phyloP scores from a whole-genome alignment of 306 rosid species.

The Benincasa hispida region DNA sequence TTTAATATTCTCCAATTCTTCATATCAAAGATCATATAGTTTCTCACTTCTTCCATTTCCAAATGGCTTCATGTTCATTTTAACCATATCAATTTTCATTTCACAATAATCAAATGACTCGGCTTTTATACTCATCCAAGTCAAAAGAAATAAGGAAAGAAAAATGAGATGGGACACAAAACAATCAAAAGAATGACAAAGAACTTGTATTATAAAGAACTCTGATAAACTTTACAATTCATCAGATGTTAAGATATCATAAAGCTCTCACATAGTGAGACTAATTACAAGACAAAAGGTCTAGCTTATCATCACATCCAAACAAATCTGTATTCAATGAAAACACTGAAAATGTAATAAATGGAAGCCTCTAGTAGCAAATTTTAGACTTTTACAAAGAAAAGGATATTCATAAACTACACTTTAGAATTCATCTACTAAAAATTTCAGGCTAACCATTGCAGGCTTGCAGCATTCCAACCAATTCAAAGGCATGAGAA shows the following conservation, averaged over 20 bases:
- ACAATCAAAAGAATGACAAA: not conserved
- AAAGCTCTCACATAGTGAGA: not conserved
- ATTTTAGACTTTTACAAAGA: not conserved
- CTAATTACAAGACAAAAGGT: not conserved
- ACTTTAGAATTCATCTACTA: not conserved
- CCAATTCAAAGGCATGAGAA: not conserved
- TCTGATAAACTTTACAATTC: not conserved
- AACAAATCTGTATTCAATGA: not conserved
- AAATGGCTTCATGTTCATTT: not conserved
- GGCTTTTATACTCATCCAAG: not conserved
- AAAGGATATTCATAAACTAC: not conserved
- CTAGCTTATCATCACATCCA: not conserved
- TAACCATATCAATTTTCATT: not conserved
- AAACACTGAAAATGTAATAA: not conserved
- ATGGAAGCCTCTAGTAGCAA: not conserved
- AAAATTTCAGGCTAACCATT: not conserved
- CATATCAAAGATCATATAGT: not conserved
- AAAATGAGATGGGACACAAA: not conserved
- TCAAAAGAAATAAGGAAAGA: not conserved
- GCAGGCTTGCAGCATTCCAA: slow-evolving; percentile 1
- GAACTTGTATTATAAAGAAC: not conserved
- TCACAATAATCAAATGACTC: not conserved
- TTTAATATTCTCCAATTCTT: not conserved
- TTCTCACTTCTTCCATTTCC: not conserved
- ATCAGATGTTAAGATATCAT: not conserved